phyloP scores from a whole-genome alignment of 2,329 filamentous ascomycete species.

The Venturia aucupariae region DNA sequence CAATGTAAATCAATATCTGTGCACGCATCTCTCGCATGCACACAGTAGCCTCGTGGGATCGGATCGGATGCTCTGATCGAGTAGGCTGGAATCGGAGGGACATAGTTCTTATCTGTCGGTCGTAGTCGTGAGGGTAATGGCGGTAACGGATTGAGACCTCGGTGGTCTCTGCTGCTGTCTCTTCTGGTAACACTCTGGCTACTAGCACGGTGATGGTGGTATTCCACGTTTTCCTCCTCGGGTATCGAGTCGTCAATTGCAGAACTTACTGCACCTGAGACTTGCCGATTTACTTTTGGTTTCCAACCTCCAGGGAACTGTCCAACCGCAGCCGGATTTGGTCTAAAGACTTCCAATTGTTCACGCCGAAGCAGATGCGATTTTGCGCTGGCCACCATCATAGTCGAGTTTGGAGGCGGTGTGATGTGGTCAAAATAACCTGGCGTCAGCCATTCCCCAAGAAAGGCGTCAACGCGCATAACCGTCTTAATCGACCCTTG shows the following conservation, averaged over 20 bases:
- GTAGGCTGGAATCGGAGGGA: slow-evolving; percentile 70
- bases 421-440: slow-evolving; percentile 92
- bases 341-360: slow-evolving; percentile 38
- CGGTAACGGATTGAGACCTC: slow-evolving; percentile 4
- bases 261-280: slow-evolving; percentile 18
- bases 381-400: slow-evolving; percentile 86
- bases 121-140: slow-evolving; percentile 7
- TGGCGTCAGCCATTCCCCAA: slow-evolving; percentile 91
- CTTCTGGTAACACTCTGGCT: slow-evolving; percentile 5
- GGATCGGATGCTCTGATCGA: slow-evolving; percentile 70
- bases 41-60: slow-evolving; percentile 80
- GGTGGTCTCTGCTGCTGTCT: slow-evolving; percentile 6
- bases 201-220: slow-evolving; percentile 8
- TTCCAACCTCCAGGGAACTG: slow-evolving; percentile 49
- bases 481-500: slow-evolving; percentile 39
- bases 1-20: slow-evolving; percentile 86
- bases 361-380: slow-evolving; percentile 73
- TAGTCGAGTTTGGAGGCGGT: slow-evolving; percentile 71
- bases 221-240: background rate
- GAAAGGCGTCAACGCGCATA: slow-evolving; percentile 79
- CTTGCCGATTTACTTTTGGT: background rate
- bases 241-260: slow-evolving; percentile 12
- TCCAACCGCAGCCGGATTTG: slow-evolving; percentile 32
- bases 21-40: slow-evolving; percentile 82
- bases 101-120: slow-evolving; percentile 43